phyloP scores from a whole-genome alignment of 192 early-diverging fungal genomes.

The Linnemannia exigua region DNA sequence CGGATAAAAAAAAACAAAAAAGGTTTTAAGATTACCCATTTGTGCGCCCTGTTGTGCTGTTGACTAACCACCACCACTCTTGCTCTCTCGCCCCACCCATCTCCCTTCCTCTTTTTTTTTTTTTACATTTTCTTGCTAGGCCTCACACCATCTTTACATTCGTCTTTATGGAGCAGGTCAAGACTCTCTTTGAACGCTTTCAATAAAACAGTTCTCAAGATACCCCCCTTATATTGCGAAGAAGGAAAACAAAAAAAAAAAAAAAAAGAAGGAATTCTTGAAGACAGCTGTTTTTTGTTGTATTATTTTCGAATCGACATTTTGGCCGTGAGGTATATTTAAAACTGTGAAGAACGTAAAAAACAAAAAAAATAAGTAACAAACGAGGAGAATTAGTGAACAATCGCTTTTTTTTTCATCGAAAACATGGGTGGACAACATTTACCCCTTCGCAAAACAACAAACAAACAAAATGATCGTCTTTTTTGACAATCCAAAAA shows the following conservation, averaged over 20 bases:
- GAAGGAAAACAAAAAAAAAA: too few species aligned
- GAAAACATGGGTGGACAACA: too few species aligned
- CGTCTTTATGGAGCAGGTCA: slow-evolving; percentile 55
- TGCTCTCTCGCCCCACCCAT: too few species aligned
- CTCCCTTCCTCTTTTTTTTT: neutral
- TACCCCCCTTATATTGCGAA: neutral
- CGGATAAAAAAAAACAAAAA: neutral
- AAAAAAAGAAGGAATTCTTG: too few species aligned
- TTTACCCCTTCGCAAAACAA: too few species aligned
- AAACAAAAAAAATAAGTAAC: neutral
- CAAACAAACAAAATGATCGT: too few species aligned
- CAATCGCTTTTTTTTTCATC: neutral
- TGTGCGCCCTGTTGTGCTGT: neutral
- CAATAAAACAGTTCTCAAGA: neutral
- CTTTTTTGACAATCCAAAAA: too few species aligned
- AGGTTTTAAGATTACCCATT: slow-evolving; percentile 29
- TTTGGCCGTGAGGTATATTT: neutral
- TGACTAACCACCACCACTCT: neutral
- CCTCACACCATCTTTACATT: slow-evolving; percentile 49
- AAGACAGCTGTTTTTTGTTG: too few species aligned
- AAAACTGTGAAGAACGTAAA: too few species aligned
- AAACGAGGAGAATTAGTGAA: neutral
- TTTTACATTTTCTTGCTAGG: slow-evolving; percentile 6
- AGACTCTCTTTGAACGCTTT: slow-evolving; percentile 29
- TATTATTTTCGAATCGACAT: neutral